Evolutionary conservation across 805 yeast genomes (phyloP).

Genomic region (Wickerhamia fluorescens): DNA sequence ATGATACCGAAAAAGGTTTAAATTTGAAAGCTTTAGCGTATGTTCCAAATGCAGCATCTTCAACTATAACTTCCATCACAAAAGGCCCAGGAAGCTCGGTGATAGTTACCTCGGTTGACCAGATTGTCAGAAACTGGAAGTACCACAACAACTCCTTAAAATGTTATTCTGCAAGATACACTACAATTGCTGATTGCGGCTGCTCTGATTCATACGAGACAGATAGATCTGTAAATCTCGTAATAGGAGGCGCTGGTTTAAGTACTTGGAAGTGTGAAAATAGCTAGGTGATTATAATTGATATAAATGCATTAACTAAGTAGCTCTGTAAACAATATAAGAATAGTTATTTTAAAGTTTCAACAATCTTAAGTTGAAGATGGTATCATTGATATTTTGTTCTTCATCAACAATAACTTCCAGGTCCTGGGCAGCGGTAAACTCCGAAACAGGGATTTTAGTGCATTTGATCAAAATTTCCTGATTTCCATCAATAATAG

Average conservation of each 20-base stretch:
- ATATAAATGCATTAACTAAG: too few species aligned
- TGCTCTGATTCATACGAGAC: constrained; percentile 41
- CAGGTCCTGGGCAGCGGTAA: constrained; percentile 34
- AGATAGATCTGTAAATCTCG: constrained; percentile 23
- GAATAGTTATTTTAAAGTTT: constrained; percentile 36
- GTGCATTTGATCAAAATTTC: constrained; percentile 73
- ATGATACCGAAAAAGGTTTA: constrained; percentile 5
- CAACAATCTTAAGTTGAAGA: constrained; percentile 71
- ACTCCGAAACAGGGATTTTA: constrained; percentile 51
- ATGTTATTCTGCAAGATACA: constrained; percentile 41
- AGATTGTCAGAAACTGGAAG: constrained; percentile 62
- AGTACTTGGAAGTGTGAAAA: constrained; percentile 38
- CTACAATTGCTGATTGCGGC: constrained; percentile 91
- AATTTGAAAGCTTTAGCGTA: constrained; percentile 24
- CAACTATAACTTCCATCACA: constrained; percentile 70
- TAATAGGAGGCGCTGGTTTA: constrained; percentile 83
- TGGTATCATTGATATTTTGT: constrained; percentile 67
- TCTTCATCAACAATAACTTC: constrained; percentile 72
- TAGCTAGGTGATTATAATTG: neutral
- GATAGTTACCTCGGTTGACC: constrained; percentile 78
- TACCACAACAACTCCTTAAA: constrained; percentile 16
- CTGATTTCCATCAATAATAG: constrained; percentile 55
- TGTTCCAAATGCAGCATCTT: constrained; percentile 63
- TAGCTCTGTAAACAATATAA: neutral
- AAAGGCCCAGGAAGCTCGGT: constrained; percentile 21